Evolutionary conservation across 2,329 filamentous ascomycete genomes (phyloP).

Genomic region (Nemania sp.): DNA sequence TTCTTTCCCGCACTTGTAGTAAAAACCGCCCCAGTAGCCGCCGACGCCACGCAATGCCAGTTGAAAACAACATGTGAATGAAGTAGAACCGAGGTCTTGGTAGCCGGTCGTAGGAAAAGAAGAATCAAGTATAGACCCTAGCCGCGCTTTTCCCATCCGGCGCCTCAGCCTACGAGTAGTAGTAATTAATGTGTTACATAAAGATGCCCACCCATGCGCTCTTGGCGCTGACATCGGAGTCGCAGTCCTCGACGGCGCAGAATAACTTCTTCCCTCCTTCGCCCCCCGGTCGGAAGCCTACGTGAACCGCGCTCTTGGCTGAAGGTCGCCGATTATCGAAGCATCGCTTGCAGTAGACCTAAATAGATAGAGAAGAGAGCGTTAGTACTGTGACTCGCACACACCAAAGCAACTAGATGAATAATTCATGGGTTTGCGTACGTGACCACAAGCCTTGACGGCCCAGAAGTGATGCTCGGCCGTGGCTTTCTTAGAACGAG

Average conservation of each 20-base stretch:
- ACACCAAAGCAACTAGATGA: neutral
- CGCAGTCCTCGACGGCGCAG: constrained; percentile 70
- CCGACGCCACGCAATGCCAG: constrained; percentile 38
- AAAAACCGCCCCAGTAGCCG: constrained; percentile 4
- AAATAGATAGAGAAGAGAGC: neutral
- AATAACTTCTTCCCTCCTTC: constrained; percentile 54
- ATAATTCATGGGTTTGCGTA: constrained; percentile 58
- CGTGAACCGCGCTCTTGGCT: constrained; percentile 49
- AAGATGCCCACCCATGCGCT: constrained; percentile 67
- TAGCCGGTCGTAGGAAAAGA: neutral
- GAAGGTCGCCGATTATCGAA: constrained; percentile 66
- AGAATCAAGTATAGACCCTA: neutral
- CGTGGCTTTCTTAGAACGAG: constrained; percentile 62
- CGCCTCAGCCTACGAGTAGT: neutral
- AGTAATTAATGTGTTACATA: constrained; percentile 24
- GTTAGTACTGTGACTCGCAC: constrained; percentile 23
- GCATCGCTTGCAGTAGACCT: constrained; percentile 74
- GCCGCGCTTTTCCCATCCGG: neutral
- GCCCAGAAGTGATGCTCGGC: constrained; percentile 92
- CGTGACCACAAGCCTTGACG: constrained; percentile 90
- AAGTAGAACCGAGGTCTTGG: neutral
- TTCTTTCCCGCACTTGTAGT: neutral
- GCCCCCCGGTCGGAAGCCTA: constrained; percentile 55
- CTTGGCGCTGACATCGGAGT: constrained; percentile 65
- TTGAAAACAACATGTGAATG: neutral